Conservation (phyloP, 164 flowering plant genomes). For the Sextonia rubra region DNA sequence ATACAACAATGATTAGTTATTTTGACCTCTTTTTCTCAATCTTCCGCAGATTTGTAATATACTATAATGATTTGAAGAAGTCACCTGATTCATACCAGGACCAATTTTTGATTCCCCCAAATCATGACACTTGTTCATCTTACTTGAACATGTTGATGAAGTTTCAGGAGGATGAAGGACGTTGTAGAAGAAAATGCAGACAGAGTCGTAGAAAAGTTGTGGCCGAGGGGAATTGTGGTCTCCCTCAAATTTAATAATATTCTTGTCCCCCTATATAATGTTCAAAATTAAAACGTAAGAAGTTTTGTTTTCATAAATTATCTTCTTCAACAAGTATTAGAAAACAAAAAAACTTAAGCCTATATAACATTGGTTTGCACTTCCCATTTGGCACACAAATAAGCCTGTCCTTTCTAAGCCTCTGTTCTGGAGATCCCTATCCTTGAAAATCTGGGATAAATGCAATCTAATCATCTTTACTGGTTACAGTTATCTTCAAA, state of each 20-base stretch:
- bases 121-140: constrained; percentile 62
- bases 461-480: background rate
- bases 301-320: background rate
- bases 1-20: no score
- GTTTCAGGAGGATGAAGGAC: constrained; percentile 81
- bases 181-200: constrained; percentile 88
- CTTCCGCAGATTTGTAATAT: background rate
- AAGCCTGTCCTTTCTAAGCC: background rate
- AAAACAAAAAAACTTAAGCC: background rate
- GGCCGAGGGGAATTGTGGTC: constrained; percentile 97
- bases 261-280: constrained; percentile 80
- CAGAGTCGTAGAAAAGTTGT: constrained; percentile 86
- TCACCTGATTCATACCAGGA: constrained; percentile 68
- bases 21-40: background rate
- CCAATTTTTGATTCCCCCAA: constrained; percentile 60
- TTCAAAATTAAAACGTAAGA: constrained; percentile 1
- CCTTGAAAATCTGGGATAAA: background rate
- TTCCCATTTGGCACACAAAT: background rate
- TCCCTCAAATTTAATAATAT: constrained; percentile 85
- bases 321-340: background rate
- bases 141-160: constrained; percentile 43
- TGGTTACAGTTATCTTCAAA: background rate
- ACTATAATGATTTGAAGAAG: constrained; percentile 3
- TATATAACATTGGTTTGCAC: background rate
- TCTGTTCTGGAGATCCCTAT: background rate